A percentile compares a stretch with the other conserved stretches of the same genome.
These are phyloP conservation scores for Thelonectria discophora DNA, from an alignment of 2,329 filamentous ascomycete genomes.

Conservation along the genomic window DNA sequence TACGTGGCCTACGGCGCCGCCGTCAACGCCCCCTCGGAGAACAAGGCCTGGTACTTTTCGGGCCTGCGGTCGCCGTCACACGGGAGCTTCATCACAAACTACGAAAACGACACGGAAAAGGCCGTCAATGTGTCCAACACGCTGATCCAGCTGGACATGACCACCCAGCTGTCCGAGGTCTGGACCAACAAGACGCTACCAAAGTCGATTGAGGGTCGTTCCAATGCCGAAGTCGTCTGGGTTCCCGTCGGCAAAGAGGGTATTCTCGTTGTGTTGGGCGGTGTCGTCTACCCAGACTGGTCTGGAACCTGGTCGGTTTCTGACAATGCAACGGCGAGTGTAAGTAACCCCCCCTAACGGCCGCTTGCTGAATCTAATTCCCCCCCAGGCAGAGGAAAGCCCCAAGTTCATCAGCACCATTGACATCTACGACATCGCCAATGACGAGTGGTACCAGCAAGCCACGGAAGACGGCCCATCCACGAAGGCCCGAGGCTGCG, in stretches of 20 bases:
- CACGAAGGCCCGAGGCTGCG: conserved; percentile 72
- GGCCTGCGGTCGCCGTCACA: conserved; percentile 63
- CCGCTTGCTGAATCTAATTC: not conserved
- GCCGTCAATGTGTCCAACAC: conserved; percentile 61
- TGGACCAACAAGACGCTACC: conserved; percentile 69
- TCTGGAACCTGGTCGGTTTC: conserved; percentile 38
- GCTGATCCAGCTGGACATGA: conserved; percentile 70
- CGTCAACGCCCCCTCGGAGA: conserved; percentile 73
- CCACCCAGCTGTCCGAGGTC: conserved; percentile 54
- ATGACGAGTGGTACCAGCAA: conserved; percentile 74
- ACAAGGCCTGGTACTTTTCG: conserved; percentile 76
- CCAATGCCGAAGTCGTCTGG: conserved; percentile 74
- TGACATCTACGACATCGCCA: conserved; percentile 80
- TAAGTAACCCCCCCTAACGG: conserved; percentile 41
- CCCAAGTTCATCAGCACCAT: conserved; percentile 76
- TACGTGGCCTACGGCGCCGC: conserved; percentile 72
- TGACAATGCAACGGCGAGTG: conserved; percentile 44
- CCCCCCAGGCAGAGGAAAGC: conserved; percentile 66
- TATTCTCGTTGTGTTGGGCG: conserved; percentile 79
- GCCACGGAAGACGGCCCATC: conserved; percentile 68
- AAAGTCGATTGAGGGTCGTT: conserved; percentile 59
- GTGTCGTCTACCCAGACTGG: conserved; percentile 71
- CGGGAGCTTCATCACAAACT: conserved; percentile 57
- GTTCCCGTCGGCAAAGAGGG: conserved; percentile 81
- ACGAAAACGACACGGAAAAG: conserved; percentile 46